Percentiles rank a stretch among this genome's conserved stretches.
phyloP scores from a whole-genome alignment of 2,329 filamentous ascomycete genomes.

The Hymenotorrendiella dingleyae region DNA sequence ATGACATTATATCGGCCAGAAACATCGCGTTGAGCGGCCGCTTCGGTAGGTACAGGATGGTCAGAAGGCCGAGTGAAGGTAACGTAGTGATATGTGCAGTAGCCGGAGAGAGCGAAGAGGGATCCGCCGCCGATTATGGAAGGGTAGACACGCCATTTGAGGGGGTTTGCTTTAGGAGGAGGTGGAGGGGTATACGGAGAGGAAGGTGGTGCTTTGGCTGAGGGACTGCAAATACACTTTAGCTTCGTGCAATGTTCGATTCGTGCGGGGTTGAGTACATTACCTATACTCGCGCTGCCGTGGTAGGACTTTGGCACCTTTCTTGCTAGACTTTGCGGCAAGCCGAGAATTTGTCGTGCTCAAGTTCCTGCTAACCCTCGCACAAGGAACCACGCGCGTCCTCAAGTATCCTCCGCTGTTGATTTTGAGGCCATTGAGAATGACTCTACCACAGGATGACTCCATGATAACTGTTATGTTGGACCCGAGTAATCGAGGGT shows the following conservation, averaged over 20 bases:
- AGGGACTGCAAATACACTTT: background rate
- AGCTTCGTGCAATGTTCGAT: no score
- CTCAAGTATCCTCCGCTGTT: no score
- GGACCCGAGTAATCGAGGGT: no score
- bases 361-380: no score
- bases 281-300: background rate
- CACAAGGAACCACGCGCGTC: no score
- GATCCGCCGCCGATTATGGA: constrained; percentile 20
- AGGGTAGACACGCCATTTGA: constrained; percentile 21
- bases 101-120: constrained; percentile 17
- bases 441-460: no score
- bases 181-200: background rate
- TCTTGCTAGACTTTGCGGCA: no score
- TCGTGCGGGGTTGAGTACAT: no score
- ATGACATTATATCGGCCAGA: constrained; percentile 29
- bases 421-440: no score
- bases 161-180: constrained; percentile 13
- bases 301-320: no score
- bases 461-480: no score
- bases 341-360: no score
- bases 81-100: constrained; percentile 32
- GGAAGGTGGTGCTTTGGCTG: background rate
- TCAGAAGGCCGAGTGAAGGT: constrained; percentile 21
- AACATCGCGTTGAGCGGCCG: constrained; percentile 24
- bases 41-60: constrained; percentile 21